A percentile compares a stretch with the other conserved stretches of the same genome.
Conservation (phyloP, 129 eudicot genomes). For the Silybum marianum region DNA sequence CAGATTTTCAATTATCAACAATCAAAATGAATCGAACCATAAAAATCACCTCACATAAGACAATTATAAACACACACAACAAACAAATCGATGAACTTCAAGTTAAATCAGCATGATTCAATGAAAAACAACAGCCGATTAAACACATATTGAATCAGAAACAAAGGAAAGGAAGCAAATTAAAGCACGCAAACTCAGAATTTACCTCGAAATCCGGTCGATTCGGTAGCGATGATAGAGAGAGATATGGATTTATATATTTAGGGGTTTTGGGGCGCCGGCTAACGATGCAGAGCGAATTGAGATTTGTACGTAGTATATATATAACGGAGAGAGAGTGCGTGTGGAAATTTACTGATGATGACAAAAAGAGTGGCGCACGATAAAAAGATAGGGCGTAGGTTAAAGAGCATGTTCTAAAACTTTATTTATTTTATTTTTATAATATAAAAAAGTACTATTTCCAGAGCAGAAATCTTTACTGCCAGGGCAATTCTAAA, state of each 20-base stretch:
- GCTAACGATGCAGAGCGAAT: conserved; percentile 38
- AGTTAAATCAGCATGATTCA: conserved; percentile 5
- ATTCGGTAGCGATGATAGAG: conserved; percentile 12
- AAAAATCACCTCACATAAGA: neutral
- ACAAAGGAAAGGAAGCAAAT: neutral
- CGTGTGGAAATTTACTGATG: conserved; percentile 44
- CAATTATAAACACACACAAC: neutral
- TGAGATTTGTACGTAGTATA: conserved; percentile 33
- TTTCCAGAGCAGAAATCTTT: conserved; percentile 6
- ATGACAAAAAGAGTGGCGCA: conserved; percentile 31
- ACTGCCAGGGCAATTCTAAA: neutral
- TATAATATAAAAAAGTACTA: neutral
- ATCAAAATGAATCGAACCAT: conserved; percentile 6
- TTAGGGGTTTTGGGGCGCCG: conserved; percentile 74
- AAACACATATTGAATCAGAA: conserved; percentile 18
- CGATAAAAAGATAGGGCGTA: conserved; percentile 39
- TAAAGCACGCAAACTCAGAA: conserved; percentile 4
- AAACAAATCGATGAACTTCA: conserved; percentile 12
- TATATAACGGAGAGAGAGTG: conserved; percentile 28
- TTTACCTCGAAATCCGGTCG: conserved; percentile 26
- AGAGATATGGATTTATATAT: conserved; percentile 2
- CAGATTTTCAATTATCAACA: neutral
- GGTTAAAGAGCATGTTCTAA: conserved; percentile 28
- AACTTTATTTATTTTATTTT: neutral
- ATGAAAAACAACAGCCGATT: neutral